These are phyloP conservation scores for Geotrichum ghanense DNA, from an alignment of 805 yeast genomes.

Conservation along the genomic window DNA sequence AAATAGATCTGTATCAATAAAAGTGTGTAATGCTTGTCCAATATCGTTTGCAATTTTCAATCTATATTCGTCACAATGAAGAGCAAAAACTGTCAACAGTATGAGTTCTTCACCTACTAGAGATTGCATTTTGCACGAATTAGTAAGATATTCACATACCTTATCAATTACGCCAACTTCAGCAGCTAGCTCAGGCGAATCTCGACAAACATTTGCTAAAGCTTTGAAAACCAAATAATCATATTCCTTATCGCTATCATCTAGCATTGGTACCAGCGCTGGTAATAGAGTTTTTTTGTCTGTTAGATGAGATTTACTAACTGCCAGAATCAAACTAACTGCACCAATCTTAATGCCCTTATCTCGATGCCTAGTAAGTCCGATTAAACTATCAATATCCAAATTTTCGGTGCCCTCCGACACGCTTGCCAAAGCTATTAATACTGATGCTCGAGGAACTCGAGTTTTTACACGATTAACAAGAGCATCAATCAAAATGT, in stretches of 20 bases:
- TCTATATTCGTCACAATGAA: not conserved
- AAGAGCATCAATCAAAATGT: not conserved
- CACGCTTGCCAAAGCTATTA: not conserved
- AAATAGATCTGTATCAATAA: not conserved
- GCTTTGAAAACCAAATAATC: not conserved
- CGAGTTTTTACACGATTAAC: not conserved
- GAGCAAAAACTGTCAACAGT: not conserved
- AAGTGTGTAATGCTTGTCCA: not conserved
- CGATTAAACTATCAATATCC: not conserved
- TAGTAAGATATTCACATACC: not conserved
- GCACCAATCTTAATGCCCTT: not conserved
- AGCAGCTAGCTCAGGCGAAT: not conserved
- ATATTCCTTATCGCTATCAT: not conserved
- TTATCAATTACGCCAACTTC: slow-evolving; percentile 1
- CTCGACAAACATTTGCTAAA: not conserved
- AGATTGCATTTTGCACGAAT: not conserved
- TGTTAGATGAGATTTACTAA: not conserved
- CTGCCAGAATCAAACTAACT: not conserved
- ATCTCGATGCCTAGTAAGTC: not conserved
- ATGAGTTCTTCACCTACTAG: not conserved
- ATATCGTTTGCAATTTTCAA: not conserved
- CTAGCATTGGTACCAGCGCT: not conserved
- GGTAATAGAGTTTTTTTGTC: not conserved
- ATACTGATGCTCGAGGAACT: not conserved
- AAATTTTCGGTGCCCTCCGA: not conserved